Percentiles rank a stretch among this genome's conserved stretches.
These are phyloP conservation scores for Toxoplasma gondii DNA, from an alignment of 169 alveolate species.

Conservation along the genomic window DNA sequence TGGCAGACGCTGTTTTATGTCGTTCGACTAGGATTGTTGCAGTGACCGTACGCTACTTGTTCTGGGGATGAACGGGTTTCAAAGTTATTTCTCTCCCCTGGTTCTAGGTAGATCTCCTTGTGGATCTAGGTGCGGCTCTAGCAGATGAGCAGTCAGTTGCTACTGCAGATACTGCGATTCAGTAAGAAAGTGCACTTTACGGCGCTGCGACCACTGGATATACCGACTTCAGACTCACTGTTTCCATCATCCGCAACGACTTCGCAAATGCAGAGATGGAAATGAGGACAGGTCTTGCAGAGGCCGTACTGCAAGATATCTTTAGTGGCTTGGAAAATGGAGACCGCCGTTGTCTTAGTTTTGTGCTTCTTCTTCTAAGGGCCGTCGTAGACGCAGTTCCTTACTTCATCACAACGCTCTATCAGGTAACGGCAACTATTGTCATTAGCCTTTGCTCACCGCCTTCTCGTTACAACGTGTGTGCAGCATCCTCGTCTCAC, in stretches of 20 bases:
- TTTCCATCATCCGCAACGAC: not conserved
- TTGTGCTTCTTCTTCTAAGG: conserved; percentile 23
- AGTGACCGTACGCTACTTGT: not conserved
- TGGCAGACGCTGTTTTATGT: not conserved
- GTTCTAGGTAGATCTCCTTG: not conserved
- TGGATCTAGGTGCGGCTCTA: not conserved
- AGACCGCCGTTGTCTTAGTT: not conserved
- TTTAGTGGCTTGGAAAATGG: not conserved
- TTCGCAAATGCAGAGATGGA: not conserved
- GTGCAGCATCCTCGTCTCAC: not conserved
- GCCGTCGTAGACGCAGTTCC: conserved; percentile 10
- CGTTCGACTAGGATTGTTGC: not conserved
- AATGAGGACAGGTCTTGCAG: not conserved
- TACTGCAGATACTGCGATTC: not conserved
- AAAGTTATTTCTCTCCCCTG: not conserved
- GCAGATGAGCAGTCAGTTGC: not conserved
- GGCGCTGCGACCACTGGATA: not conserved
- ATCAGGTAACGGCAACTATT: not conserved
- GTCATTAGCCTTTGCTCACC: not conserved
- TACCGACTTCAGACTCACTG: not conserved
- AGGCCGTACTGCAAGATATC: not conserved
- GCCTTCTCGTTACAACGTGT: not conserved
- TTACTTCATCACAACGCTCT: not conserved
- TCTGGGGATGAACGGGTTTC: not conserved
- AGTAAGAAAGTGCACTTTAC: not conserved